Percentiles rank a stretch among this genome's conserved stretches.
Evolutionary conservation across 768 basidiomycete genomes (phyloP).

Genomic region (Lactifluus pinguis): DNA sequence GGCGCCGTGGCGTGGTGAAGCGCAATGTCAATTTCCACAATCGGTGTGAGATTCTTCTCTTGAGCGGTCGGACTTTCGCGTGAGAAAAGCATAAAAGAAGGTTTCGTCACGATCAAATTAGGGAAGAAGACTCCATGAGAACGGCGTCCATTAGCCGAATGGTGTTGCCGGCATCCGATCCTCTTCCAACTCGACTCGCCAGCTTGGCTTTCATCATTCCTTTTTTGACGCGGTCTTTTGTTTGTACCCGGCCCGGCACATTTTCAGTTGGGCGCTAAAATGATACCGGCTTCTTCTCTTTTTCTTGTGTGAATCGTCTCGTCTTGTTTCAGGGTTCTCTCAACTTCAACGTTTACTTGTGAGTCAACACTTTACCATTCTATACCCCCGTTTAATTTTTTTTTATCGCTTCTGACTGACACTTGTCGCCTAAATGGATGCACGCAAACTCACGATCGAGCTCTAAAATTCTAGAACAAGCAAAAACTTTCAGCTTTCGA

Average conservation of each 20-base stretch:
- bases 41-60: neutral
- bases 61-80: conserved; percentile 1
- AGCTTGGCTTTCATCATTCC: conserved; percentile 16
- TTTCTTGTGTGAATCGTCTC: neutral
- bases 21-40: neutral
- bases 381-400: neutral
- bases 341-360: neutral
- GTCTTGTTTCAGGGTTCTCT: neutral
- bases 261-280: neutral
- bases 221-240: conserved; percentile 12
- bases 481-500: neutral
- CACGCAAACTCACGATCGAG: neutral
- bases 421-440: neutral
- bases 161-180: conserved; percentile 13
- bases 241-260: conserved; percentile 7
- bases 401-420: neutral
- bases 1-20: neutral
- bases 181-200: neutral
- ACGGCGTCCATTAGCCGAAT: neutral
- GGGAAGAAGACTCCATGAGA: conserved; percentile 11
- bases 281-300: neutral
- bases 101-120: neutral
- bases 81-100: neutral
- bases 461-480: neutral
- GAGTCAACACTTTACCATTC: neutral